Conservation (phyloP, 1,284 basidiomycete species). For the Trichosporon sp. region DNA sequence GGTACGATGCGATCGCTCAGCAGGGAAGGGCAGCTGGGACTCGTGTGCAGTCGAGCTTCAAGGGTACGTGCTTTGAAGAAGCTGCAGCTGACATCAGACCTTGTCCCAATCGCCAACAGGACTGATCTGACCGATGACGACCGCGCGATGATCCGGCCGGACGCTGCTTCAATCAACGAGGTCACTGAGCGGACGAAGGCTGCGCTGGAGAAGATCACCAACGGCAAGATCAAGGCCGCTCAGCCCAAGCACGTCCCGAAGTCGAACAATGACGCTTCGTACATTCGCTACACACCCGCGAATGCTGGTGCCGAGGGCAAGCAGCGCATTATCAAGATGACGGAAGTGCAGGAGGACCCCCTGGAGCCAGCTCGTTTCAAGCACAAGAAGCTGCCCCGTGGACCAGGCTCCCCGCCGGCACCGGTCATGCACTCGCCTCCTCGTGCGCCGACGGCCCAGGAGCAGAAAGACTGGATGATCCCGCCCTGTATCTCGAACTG, state of each 20-base stretch:
- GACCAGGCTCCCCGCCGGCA: constrained; percentile 91
- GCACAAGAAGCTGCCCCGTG: constrained; percentile 95
- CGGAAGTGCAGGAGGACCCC: constrained; percentile 93
- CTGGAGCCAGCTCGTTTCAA: constrained; percentile 95
- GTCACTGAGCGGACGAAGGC: constrained; percentile 86
- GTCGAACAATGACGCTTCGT: constrained; percentile 72
- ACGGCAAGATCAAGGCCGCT: constrained; percentile 93
- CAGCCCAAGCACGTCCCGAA: constrained; percentile 66
- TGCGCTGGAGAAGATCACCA: constrained; percentile 88
- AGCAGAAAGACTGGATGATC: constrained; percentile 99
- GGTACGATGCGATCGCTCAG: constrained; percentile 93
- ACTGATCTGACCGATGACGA: constrained; percentile 76
- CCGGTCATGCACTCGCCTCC: constrained; percentile 96
- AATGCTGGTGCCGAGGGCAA: constrained; percentile 55
- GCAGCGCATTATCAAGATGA: constrained; percentile 99
- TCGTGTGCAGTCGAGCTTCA: constrained; percentile 88
- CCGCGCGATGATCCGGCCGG: constrained; percentile 79
- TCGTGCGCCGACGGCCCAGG: constrained; percentile 88
- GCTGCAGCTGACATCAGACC: constrained; percentile 55
- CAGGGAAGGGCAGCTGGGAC: constrained; percentile 86
- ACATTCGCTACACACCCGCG: constrained; percentile 92
- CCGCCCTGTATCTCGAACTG: constrained; percentile 99
- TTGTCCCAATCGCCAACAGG: constrained; percentile 85
- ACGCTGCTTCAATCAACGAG: constrained; percentile 79
- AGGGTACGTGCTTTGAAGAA: constrained; percentile 49